Conservation (phyloP, 2,329 filamentous ascomycete genomes). For the Diaporthe sp. region DNA sequence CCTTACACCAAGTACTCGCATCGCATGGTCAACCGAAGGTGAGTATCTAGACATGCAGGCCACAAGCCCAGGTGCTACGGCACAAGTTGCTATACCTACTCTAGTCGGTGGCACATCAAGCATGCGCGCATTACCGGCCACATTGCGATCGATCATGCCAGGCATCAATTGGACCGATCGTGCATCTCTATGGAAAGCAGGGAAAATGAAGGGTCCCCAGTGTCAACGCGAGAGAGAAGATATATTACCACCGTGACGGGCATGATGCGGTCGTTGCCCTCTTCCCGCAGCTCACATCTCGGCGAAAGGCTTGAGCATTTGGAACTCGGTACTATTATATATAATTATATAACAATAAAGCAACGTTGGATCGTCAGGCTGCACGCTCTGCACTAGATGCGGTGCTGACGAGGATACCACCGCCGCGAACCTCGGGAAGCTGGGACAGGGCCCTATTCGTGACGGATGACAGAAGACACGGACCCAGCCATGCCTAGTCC, state of each 20-base stretch:
- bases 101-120: neutral
- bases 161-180: slow-evolving; percentile 10
- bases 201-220: neutral
- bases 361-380: neutral
- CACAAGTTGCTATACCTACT: neutral
- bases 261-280: neutral
- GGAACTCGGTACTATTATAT: neutral
- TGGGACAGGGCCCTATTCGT: slow-evolving; percentile 33
- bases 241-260: too few relatives aligned
- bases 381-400: neutral
- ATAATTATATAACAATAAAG: neutral
- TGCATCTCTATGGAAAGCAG: neutral
- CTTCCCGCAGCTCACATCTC: neutral
- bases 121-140: neutral
- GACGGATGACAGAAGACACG: slow-evolving; percentile 28
- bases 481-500: slow-evolving; percentile 11
- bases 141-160: neutral
- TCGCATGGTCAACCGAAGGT: slow-evolving; percentile 29
- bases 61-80: neutral
- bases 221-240: neutral
- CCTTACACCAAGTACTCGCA: slow-evolving; percentile 33
- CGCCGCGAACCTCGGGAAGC: slow-evolving; percentile 31
- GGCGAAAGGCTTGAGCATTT: neutral
- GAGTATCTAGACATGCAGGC: slow-evolving; percentile 14
- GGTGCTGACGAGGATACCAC: slow-evolving; percentile 23